Conservation (phyloP, 1,284 basidiomycete species). For the Fomes fomentarius region DNA sequence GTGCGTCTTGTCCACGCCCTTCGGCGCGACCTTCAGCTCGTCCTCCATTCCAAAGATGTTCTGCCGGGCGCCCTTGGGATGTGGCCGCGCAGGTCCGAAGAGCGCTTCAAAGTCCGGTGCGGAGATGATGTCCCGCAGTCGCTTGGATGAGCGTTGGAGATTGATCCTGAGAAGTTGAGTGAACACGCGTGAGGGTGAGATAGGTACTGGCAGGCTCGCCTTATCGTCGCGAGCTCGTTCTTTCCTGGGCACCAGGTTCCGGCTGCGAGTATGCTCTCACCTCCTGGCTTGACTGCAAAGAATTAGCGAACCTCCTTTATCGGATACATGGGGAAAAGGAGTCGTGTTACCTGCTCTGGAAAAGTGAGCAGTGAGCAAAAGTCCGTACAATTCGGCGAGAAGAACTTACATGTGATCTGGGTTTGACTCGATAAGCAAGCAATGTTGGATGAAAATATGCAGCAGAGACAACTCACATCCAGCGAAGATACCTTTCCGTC, state of each 20-base stretch:
- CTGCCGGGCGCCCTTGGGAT: conserved; percentile 61
- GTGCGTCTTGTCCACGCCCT: conserved; percentile 85
- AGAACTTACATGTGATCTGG: conserved; percentile 45
- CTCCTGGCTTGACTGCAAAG: conserved; percentile 66
- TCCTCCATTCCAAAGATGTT: conserved; percentile 85
- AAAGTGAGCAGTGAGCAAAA: no score
- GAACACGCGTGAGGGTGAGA: neutral
- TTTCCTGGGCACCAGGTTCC: conserved; percentile 87
- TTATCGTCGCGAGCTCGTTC: conserved; percentile 77
- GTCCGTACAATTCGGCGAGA: neutral
- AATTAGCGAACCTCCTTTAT: no score
- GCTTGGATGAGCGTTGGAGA: conserved; percentile 61
- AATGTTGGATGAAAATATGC: neutral
- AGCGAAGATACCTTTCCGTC: conserved; percentile 80
- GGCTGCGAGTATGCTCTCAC: conserved; percentile 73
- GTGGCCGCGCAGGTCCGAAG: conserved; percentile 72
- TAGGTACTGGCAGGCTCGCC: conserved; percentile 60
- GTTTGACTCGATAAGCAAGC: neutral
- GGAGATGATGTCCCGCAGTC: conserved; percentile 69
- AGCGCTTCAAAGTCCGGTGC: conserved; percentile 66
- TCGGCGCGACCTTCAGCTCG: conserved; percentile 85
- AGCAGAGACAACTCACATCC: conserved; percentile 55
- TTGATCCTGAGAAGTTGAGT: conserved; percentile 51
- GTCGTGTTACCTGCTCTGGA: conserved; percentile 16
- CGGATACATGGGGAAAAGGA: neutral